These are phyloP conservation scores for Cutaneotrichosporon sp. DNA, from an alignment of 1,284 basidiomycete species.

Conservation along the genomic window DNA sequence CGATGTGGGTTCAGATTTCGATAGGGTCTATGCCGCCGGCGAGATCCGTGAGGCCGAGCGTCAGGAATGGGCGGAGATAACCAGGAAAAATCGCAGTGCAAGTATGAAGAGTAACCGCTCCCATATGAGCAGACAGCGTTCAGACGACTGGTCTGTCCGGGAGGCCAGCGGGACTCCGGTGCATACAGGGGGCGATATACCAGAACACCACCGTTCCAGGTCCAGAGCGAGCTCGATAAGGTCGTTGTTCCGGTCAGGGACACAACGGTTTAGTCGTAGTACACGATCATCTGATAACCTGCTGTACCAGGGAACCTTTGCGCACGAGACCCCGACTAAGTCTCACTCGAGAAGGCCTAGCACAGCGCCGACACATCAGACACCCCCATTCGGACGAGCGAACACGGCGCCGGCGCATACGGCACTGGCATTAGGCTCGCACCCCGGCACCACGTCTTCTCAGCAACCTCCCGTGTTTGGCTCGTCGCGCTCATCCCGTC, in stretches of 20 bases:
- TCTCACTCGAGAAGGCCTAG: too few species aligned
- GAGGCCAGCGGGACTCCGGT: not conserved
- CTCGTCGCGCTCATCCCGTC: not conserved
- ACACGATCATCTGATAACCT: conserved; percentile 5
- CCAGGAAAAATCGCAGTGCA: not conserved
- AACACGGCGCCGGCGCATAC: too few species aligned
- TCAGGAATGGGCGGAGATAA: conserved; percentile 16
- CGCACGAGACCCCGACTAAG: not conserved
- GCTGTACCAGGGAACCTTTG: not conserved
- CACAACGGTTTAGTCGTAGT: not conserved
- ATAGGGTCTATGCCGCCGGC: conserved; percentile 6
- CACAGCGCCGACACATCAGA: too few species aligned
- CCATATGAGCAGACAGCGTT: not conserved
- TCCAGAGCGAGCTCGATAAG: conserved; percentile 13
- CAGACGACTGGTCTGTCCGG: conserved; percentile 1
- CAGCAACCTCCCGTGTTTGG: too few species aligned
- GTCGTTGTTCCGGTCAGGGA: conserved; percentile 7
- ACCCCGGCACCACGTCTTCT: too few species aligned
- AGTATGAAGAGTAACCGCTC: not conserved
- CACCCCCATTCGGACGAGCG: too few species aligned
- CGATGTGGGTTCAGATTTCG: conserved; percentile 5
- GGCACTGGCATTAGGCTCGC: too few species aligned
- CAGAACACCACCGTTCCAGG: not conserved
- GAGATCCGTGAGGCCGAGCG: conserved; percentile 17
- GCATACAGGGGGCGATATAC: conserved; percentile 3